Base-by-base conservation (phyloP, 495 filamentous ascomycete genomes). In the Penicillium cataractarum region DNA sequence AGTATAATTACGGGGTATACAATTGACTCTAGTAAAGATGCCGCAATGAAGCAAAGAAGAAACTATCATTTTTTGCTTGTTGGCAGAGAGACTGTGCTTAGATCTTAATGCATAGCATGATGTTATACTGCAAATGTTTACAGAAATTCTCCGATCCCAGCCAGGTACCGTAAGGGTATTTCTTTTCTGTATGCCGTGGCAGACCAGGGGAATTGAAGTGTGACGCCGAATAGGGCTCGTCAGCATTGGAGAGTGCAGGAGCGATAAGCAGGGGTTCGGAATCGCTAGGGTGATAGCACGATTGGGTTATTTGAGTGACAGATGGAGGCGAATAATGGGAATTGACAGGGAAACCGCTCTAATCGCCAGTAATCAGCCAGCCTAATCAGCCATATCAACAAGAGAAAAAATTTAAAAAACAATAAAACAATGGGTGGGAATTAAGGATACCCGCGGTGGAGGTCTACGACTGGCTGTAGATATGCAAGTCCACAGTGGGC, bases 301-400 rank as follows among this genome's bases (percentile, higher is more conserved):
- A 64, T 60, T 64, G 53, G 40, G 55, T 22, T 42, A 37, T 35
- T 44, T 29, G 55, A 46, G 55, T 74, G 67, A 72, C 70, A 62
- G 65, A 70, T 62, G 57, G 17, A 52, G 62, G 61, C 52, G 58
- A 71, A 73, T 75, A 75, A 75, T 75, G 51, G 37, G 55, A 73
- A 69, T 50, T 50, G 46, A 50, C 46, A 17, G 4, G 46, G 24
- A 50, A 29, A 50, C 46, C 46, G 24, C 46, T 50, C 24, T 50
- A 50, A 50, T 50, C 46, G 46, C 46, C 46, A 50, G 46, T 15
- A 50, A 50, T 50, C 22, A 50, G 10, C 46, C 46, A 50, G 3
- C 21, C 24, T 29, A 24, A 44, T 55, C 55, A 15, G 50, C 24
- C 19, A 46, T 46, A 46, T 46, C 42, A 24, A 15, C 6, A 17